Conservation (phyloP, 371 early-diverging fungal genomes). For the Choanephora cucurbitarum region DNA sequence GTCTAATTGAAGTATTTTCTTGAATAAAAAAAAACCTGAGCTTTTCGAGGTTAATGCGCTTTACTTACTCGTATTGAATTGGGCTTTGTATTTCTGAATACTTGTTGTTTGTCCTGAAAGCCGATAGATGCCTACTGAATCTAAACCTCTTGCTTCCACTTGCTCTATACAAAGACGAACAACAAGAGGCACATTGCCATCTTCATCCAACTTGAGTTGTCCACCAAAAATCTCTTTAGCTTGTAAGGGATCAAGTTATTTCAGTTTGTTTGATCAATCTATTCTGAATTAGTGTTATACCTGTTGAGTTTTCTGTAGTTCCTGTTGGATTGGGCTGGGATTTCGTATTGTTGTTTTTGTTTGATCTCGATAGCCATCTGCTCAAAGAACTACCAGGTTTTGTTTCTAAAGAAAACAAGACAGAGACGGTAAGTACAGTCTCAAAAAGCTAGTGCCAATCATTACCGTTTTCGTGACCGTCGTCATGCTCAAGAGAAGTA, state of each 20-base stretch:
- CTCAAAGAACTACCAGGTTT: slow-evolving; percentile 16
- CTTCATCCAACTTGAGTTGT: slow-evolving; percentile 43
- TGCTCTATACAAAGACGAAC: slow-evolving; percentile 67
- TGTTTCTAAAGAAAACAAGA: neutral
- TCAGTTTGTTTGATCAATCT: no score
- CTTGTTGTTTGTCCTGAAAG: slow-evolving; percentile 76
- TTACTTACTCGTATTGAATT: slow-evolving; percentile 59
- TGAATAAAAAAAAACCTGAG: no score
- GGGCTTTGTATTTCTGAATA: slow-evolving; percentile 65
- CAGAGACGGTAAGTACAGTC: neutral
- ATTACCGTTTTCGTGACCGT: neutral
- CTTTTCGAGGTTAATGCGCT: neutral
- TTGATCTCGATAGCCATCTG: slow-evolving; percentile 34
- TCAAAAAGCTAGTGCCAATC: no score
- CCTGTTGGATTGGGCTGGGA: neutral
- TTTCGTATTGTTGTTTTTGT: slow-evolving; percentile 22
- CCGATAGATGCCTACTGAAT: slow-evolving; percentile 80
- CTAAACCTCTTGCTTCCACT: slow-evolving; percentile 65
- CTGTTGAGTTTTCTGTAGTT: slow-evolving; percentile 1
- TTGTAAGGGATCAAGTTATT: neutral
- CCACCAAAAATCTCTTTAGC: slow-evolving; percentile 70
- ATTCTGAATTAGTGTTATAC: neutral
- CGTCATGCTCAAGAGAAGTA: neutral
- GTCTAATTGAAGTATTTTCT: slow-evolving; percentile 10
- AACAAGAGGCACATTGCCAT: slow-evolving; percentile 59